Evolutionary conservation across 176 grass and related monocot species (phyloP).

Genomic region (Canna indica): DNA sequence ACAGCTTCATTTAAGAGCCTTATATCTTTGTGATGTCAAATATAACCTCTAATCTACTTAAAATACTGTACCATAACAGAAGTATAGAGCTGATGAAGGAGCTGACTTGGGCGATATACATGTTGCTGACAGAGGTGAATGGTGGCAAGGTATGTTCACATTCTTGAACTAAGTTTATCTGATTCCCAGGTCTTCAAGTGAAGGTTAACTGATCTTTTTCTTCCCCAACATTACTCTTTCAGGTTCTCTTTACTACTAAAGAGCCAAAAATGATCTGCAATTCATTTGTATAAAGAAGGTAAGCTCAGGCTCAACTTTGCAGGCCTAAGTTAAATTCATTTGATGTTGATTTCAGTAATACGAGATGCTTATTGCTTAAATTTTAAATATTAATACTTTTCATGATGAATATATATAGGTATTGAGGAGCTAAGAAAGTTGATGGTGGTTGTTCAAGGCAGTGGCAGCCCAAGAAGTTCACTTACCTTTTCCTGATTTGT

Average conservation of each 20-base stretch:
- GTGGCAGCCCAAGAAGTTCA: too few species aligned
- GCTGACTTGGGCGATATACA: slow-evolving; percentile 26
- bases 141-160: slow-evolving; percentile 84
- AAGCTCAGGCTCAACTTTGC: neutral
- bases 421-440: neutral
- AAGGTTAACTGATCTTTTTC: neutral
- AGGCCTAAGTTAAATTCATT: neutral
- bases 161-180: neutral
- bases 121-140: slow-evolving; percentile 73
- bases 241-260: slow-evolving; percentile 12
- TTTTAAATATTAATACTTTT: neutral
- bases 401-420: neutral
- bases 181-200: neutral
- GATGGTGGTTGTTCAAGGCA: neutral
- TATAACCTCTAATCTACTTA: too few species aligned
- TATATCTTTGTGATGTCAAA: neutral
- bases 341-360: neutral
- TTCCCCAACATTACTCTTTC: neutral
- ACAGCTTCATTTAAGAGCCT: neutral
- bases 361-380: neutral
- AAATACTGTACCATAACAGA: slow-evolving; percentile 32
- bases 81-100: slow-evolving; percentile 49
- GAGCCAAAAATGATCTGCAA: neutral
- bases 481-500: too few species aligned
- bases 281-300: neutral